phyloP scores from a whole-genome alignment of 257 asterid genomes.

The Galeopsis tetrahit region DNA sequence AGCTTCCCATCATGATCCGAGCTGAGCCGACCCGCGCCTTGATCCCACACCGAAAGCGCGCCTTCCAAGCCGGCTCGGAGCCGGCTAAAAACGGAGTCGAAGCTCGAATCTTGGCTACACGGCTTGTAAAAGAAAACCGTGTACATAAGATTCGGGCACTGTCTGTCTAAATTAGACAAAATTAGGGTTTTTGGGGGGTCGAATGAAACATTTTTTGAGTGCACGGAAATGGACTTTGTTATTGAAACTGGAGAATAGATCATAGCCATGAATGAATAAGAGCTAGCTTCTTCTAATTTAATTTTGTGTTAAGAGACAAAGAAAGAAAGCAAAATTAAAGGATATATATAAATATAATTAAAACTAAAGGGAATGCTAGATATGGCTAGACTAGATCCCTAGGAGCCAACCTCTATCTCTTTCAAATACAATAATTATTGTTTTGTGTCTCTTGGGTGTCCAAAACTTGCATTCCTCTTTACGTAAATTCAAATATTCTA shows the following conservation, averaged over 20 bases:
- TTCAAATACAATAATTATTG: not conserved
- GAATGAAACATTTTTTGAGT: constrained; percentile 27
- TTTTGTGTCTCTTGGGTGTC: not conserved
- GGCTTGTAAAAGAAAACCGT: constrained; percentile 36
- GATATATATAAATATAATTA: constrained; percentile 23
- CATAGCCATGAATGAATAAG: constrained; percentile 19
- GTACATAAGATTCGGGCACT: constrained; percentile 40
- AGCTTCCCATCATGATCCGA: constrained; percentile 24
- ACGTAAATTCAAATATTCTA: not conserved
- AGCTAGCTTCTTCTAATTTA: not conserved
- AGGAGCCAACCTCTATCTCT: constrained; percentile 3
- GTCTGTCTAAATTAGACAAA: constrained; percentile 39
- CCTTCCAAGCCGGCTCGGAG: constrained; percentile 35
- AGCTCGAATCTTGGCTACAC: not conserved
- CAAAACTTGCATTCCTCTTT: not conserved
- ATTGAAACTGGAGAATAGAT: constrained; percentile 21
- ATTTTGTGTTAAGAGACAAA: constrained; percentile 26
- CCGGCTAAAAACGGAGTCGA: constrained; percentile 26
- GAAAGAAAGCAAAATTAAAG: constrained; percentile 2
- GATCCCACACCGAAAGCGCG: constrained; percentile 33
- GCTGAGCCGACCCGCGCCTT: constrained; percentile 38
- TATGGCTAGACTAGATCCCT: constrained; percentile 13
- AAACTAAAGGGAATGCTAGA: constrained; percentile 4
- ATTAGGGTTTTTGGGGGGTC: constrained; percentile 28
- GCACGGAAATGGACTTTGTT: constrained; percentile 32